Base-by-base conservation (phyloP, 2,329 filamentous ascomycete species). In the Penicillium sp. region DNA sequence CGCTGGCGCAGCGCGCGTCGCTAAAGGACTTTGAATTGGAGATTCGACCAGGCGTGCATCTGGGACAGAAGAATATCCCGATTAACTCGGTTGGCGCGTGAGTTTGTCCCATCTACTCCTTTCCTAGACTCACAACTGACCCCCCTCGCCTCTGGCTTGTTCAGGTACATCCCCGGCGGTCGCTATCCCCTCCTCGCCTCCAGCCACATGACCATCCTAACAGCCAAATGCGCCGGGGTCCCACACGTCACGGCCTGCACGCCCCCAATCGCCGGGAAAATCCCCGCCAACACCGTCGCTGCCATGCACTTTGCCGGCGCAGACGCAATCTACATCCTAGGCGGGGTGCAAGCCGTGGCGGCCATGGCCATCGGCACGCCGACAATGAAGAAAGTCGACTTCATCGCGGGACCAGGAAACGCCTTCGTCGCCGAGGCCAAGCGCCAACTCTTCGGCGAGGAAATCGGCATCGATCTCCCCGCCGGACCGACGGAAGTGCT, bases 161-260 rank as follows among this genome's bases (percentile, higher is more conserved):
- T 20, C 3, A 75, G 73, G 0, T 82, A 82, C 61, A 82, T 84
- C 42, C 82, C 82, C 0, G 82, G 81, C 5, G 82, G 82, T 3
- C 76, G 82, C 6, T 85, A 84, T 60, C 81, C 82, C 0, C 74
- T 84, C 2, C 78, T 84, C 2, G 83, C 82, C 1, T 82, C 78
- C 7, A 81, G 81, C 2, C 83, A 84, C 66, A 84, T 84, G 83
- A 84, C 82, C 2, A 83, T 84, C 49, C 67, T 84, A 4, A 84
- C 82, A 0, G 82, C 82, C 22, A 84, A 84, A 64, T 79, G 81
- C 4, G 82, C 83, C 5, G 83, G 83, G 2, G 82, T 84, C 1
- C 71, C 72, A n/a, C 71, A 80, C 52, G 81, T 84, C 4, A 75
- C 82, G 6, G 82, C 72, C 12, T 84, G 79, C 67, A 85, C 83